Percentiles rank a stretch among this genome's conserved stretches.
Conservation (phyloP, 2,329 filamentous ascomycete species). For the Grosmannia penicillata region DNA sequence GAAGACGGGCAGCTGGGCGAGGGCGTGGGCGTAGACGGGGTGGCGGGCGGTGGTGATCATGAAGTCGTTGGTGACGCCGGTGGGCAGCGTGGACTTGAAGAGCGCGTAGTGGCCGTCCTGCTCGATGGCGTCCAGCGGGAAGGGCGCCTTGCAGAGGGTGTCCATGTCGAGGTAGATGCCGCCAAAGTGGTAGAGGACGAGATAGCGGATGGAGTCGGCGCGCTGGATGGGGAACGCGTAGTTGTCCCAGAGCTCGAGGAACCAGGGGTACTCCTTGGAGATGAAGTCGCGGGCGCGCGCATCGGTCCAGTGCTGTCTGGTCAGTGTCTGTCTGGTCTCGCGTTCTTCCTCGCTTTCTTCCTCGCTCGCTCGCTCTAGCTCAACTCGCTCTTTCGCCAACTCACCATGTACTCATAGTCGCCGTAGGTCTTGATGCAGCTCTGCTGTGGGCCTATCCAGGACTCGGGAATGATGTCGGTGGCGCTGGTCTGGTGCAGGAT, state of each 20-base stretch:
- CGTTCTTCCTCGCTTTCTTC: too few relatives aligned
- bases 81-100: slow-evolving; percentile 44
- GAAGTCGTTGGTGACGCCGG: slow-evolving; percentile 67
- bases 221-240: slow-evolving; percentile 66
- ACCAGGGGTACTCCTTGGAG: slow-evolving; percentile 60
- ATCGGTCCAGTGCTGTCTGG: slow-evolving; percentile 59
- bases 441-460: slow-evolving; percentile 14
- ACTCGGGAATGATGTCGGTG: slow-evolving; percentile 12
- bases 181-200: slow-evolving; percentile 61
- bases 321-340: too few relatives aligned
- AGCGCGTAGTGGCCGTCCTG: slow-evolving; percentile 3
- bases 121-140: not conserved
- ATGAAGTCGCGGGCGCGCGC: slow-evolving; percentile 57
- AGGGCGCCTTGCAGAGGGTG: slow-evolving; percentile 15
- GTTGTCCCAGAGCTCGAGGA: slow-evolving; percentile 56
- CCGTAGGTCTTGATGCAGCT: slow-evolving; percentile 13
- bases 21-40: slow-evolving; percentile 58
- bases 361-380: too few relatives aligned
- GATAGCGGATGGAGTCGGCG: slow-evolving; percentile 67
- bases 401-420: slow-evolving; percentile 16
- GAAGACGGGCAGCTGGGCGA: slow-evolving; percentile 44
- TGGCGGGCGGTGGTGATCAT: slow-evolving; percentile 62
- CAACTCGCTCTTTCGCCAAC: too few relatives aligned
- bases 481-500: slow-evolving; percentile 18
- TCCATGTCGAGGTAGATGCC: slow-evolving; percentile 74